Evolutionary conservation across 1,284 basidiomycete species (phyloP).

Genomic region (Ganoderma lucidum): DNA sequence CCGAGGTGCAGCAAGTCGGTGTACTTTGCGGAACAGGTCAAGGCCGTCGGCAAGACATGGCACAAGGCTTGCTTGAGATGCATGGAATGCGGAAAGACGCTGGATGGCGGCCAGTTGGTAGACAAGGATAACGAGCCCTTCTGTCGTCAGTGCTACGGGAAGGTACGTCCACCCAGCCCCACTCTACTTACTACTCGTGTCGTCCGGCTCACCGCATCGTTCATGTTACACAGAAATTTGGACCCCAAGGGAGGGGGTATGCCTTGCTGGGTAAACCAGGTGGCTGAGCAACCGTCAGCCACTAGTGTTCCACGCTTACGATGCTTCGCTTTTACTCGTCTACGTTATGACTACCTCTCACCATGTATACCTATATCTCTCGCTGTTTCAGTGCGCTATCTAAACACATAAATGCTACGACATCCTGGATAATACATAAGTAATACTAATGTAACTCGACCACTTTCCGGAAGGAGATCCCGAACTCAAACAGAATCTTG

Average conservation of each 20-base stretch:
- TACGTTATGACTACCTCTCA: conserved; percentile 1
- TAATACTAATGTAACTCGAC: background rate
- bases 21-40: conserved; percentile 76
- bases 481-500: background rate
- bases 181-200: too few relatives aligned
- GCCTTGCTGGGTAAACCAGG: conserved; percentile 73
- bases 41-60: conserved; percentile 78
- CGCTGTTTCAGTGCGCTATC: background rate
- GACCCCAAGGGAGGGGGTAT: conserved; percentile 77
- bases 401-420: background rate
- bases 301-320: background rate
- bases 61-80: conserved; percentile 82
- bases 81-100: conserved; percentile 65
- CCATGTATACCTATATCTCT: background rate
- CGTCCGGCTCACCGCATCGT: background rate
- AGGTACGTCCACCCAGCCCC: conserved; percentile 52
- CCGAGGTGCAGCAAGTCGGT: conserved; percentile 66
- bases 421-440: background rate
- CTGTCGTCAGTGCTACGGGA: conserved; percentile 76
- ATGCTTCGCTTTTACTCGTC: background rate
- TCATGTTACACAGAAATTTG: conserved; percentile 57
- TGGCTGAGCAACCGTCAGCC: conserved; percentile 37
- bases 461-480: background rate
- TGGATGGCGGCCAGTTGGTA: conserved; percentile 74
- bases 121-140: conserved; percentile 78